Evolutionary conservation across 176 grass and related monocot species (phyloP), one percentile per base, ranked within the genome.

Genomic region (Leersia perrieri): DNA sequence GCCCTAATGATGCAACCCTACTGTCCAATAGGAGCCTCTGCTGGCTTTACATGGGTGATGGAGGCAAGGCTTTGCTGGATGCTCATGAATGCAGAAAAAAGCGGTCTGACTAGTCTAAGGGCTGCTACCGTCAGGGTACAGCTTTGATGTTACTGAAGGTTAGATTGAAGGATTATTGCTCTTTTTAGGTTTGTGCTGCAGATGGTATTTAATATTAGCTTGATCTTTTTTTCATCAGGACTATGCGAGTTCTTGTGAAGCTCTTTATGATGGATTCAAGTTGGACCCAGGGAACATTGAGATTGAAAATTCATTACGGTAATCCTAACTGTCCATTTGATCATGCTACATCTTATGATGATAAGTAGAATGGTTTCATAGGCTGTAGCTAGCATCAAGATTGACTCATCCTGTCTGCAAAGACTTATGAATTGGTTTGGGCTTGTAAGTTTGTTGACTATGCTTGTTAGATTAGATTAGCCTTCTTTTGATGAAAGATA

Each of bases 81-180:
- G 84, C 79, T 41, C 28, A 69, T 61, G 68, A 74, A 69, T 82
- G 83, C 36, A 78, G 26, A 69, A 86, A 67, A 9, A 63, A 35
- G 28, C 70, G 57, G 34, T 73, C 84, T 55, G 68, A 79, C 8
- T 87, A 84, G 84, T 64, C 82, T 22, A 85, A 89, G 80, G 81
- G 42, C 44, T 67, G 35, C 61, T 83, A 75, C 47, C 28, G 72
- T 72, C 32, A 83, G 44, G 38, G 72, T 33, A 67, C 51, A 68
- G 72, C 81, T 40, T 62, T 75, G n/a, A 39, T 57, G 62, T 83
- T 14, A 75, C 72, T 75, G 32, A 75, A 83, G 81, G 81, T 83
- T 53, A 15, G 32, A 44, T n/a, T 14, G 60, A 18, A 45, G 15
- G 42, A 4, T 15, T 45, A 44, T 45, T 45, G 11, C n/a, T 7